Conservation (phyloP, 495 filamentous ascomycete genomes). For the Polyplosphaeria fusca region DNA sequence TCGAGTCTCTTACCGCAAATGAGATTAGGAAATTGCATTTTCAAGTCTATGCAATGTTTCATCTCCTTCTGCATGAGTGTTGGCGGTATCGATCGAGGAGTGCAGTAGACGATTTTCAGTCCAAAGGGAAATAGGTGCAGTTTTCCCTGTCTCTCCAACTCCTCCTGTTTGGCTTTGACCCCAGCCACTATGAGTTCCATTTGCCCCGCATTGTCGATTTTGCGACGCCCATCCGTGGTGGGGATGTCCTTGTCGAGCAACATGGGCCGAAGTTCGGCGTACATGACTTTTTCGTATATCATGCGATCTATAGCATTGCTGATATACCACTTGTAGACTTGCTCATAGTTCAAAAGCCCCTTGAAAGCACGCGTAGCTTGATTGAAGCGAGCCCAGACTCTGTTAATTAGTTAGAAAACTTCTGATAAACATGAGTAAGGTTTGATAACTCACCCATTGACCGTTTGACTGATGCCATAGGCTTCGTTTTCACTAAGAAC, state of each 20-base stretch:
- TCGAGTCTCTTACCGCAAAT: slow-evolving; percentile 38
- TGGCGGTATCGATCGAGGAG: slow-evolving; percentile 40
- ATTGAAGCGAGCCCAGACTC: slow-evolving; percentile 45
- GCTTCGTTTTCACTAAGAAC: slow-evolving; percentile 33
- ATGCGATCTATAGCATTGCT: slow-evolving; percentile 41
- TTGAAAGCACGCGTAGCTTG: slow-evolving; percentile 43
- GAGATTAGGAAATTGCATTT: slow-evolving; percentile 45
- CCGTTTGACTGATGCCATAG: slow-evolving; percentile 31
- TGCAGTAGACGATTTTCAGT: slow-evolving; percentile 45
- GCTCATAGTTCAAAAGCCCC: slow-evolving; percentile 41
- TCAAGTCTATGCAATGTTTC: slow-evolving; percentile 45
- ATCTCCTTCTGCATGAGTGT: slow-evolving; percentile 37
- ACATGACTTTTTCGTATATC: slow-evolving; percentile 43
- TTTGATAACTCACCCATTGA: slow-evolving; percentile 38
- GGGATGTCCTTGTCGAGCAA: slow-evolving; percentile 42
- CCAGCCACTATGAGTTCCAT: slow-evolving; percentile 41
- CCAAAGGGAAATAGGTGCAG: slow-evolving; percentile 41
- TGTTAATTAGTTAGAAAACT: slow-evolving; percentile 2
- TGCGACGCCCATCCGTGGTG: slow-evolving; percentile 31
- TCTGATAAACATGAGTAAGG: not conserved
- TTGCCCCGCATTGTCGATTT: slow-evolving; percentile 33
- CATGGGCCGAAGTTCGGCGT: slow-evolving; percentile 44
- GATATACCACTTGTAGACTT: slow-evolving; percentile 42
- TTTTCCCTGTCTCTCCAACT: slow-evolving; percentile 27
- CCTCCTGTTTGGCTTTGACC: slow-evolving; percentile 32